A percentile compares a stretch with the other conserved stretches of the same genome.
Conservation (phyloP, 768 basidiomycete species). For the Botryobasidium botryosum region DNA sequence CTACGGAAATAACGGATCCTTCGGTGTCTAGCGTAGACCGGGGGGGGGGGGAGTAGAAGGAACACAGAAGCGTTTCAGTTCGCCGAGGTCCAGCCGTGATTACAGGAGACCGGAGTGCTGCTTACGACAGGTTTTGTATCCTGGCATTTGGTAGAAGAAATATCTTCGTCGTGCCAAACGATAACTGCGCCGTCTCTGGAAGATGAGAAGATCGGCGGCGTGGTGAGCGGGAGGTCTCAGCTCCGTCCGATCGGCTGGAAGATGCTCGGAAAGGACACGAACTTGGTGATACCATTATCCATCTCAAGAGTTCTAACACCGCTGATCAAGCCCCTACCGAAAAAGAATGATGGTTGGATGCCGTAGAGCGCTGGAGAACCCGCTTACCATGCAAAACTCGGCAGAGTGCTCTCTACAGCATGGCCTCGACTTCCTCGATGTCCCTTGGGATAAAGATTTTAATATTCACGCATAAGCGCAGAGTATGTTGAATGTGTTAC, state of each 20-base stretch:
- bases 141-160: conserved; percentile 42
- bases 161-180: conserved; percentile 67
- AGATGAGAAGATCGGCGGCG: neutral
- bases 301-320: conserved; percentile 64
- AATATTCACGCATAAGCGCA: too few relatives aligned
- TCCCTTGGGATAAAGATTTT: too few relatives aligned
- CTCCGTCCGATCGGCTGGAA: neutral
- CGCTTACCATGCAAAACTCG: conserved; percentile 56
- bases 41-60: too few relatives aligned
- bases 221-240: neutral
- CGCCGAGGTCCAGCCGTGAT: too few relatives aligned
- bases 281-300: conserved; percentile 62
- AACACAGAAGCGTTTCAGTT: too few relatives aligned
- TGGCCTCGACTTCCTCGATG: conserved; percentile 67
- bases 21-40: too few relatives aligned
- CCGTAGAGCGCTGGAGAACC: conserved; percentile 2
- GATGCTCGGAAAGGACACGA: conserved; percentile 5
- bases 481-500: too few relatives aligned
- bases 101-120: conserved; percentile 9
- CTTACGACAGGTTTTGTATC: conserved; percentile 51
- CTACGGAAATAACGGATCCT: conserved; percentile 17
- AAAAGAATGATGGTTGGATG: conserved; percentile 5
- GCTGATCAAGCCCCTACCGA: conserved; percentile 48
- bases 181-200: conserved; percentile 54
- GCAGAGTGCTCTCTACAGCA: conserved; percentile 53